Evolutionary conservation across 495 filamentous ascomycete genomes (phyloP).

Genomic region (Penicillium antarcticum): DNA sequence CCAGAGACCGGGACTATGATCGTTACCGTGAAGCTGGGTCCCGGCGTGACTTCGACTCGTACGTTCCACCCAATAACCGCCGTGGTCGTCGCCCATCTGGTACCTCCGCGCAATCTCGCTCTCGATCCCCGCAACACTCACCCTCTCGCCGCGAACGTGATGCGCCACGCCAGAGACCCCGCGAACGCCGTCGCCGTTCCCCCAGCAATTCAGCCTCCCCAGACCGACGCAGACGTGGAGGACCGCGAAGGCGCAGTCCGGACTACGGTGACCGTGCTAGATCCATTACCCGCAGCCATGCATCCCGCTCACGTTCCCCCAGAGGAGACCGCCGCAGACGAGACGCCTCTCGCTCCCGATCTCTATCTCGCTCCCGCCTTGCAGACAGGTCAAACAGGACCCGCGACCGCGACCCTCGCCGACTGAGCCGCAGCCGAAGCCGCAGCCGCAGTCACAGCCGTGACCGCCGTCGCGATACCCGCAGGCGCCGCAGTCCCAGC

Average conservation of each 20-base stretch:
- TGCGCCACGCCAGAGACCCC: constrained; percentile 22
- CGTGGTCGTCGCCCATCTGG: constrained; percentile 35
- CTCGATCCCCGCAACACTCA: constrained; percentile 33
- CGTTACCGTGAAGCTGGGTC: constrained; percentile 50
- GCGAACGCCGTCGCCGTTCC: constrained; percentile 33
- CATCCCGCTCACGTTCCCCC: constrained; percentile 61
- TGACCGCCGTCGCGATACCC: constrained; percentile 20
- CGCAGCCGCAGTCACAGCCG: constrained; percentile 30
- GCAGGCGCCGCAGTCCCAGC: constrained; percentile 21
- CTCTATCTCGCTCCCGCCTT: constrained; percentile 43
- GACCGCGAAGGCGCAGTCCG: constrained; percentile 37
- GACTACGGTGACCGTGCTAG: constrained; percentile 51
- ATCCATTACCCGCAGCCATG: constrained; percentile 47
- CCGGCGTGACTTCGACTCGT: constrained; percentile 54
- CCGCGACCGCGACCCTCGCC: constrained; percentile 31
- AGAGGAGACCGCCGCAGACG: constrained; percentile 50
- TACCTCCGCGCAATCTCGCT: constrained; percentile 32
- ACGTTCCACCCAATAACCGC: constrained; percentile 46
- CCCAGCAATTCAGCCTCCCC: constrained; percentile 38
- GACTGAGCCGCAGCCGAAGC: constrained; percentile 40
- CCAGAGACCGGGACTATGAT: constrained; percentile 52
- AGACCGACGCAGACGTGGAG: constrained; percentile 32
- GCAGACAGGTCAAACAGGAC: not conserved
- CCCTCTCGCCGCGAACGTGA: constrained; percentile 25
- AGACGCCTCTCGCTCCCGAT: constrained; percentile 36